Evolutionary conservation across 768 basidiomycete species (phyloP).

Genomic region (Cystofilobasidium bisporidii): DNA sequence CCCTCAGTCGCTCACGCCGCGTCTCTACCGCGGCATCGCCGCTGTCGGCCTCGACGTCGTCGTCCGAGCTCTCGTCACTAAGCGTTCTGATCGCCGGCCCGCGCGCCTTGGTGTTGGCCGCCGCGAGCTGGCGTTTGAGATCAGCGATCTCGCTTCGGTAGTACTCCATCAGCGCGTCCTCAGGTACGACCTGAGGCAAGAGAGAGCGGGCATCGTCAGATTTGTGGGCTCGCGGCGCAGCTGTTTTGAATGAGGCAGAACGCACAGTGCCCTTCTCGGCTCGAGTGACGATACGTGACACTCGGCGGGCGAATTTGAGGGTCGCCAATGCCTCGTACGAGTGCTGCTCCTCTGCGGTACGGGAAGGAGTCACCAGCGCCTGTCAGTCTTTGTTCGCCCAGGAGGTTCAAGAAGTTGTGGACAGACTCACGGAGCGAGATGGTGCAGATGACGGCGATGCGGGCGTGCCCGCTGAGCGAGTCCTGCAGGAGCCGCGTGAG

Average conservation of each 20-base stretch:
- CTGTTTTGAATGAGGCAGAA: not conserved
- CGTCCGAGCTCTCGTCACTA: conserved; percentile 7
- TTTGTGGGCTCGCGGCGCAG: no score
- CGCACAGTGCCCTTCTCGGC: conserved; percentile 38
- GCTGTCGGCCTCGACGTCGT: not conserved
- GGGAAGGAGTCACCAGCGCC: not conserved
- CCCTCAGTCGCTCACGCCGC: conserved; percentile 6
- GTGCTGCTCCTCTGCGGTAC: conserved; percentile 37
- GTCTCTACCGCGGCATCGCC: conserved; percentile 4
- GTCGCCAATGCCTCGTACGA: conserved; percentile 38
- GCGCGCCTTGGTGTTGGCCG: conserved; percentile 18
- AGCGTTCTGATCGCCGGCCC: conserved; percentile 15
- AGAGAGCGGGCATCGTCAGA: no score
- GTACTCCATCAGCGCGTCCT: conserved; percentile 37
- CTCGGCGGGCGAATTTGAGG: conserved; percentile 40
- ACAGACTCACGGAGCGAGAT: conserved; percentile 10
- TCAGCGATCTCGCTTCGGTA: conserved; percentile 40
- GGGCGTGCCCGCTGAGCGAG: conserved; percentile 40
- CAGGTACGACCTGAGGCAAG: conserved; percentile 5
- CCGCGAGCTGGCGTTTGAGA: conserved; percentile 33
- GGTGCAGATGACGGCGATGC: conserved; percentile 42
- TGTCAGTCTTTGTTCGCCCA: no score
- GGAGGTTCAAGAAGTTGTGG: not conserved
- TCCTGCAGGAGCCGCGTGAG: conserved; percentile 41
- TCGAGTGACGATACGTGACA: conserved; percentile 40